Base-by-base conservation (phyloP, 306 rosid genomes). In the Alnus glutinosa region DNA sequence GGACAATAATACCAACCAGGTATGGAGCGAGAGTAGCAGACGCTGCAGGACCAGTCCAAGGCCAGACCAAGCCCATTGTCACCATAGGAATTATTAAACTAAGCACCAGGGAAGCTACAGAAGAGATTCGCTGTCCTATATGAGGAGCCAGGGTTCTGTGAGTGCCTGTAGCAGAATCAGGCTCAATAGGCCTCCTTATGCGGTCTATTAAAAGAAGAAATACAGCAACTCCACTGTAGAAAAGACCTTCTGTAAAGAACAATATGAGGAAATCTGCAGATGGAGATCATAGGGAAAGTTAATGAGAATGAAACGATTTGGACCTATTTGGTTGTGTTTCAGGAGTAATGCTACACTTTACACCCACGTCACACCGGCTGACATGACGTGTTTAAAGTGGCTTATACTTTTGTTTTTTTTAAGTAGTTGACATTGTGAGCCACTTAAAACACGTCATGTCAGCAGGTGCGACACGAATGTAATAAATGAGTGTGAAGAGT, bases 21-120 rank as follows among this genome's bases (percentile, higher is more conserved):
- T 90, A 90, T 8, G 99, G 99, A 74, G 99, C 98, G 28, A 95
- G 99, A 74, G 99, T 95, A 73, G 99, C 99, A 57, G 99, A 95
- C 37, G 99, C 99, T 0, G 99, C 99, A 42, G 99, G 99, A 75
- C 99, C 99, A 0, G 98, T 95, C 99, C 99, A 93, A 2, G 99
- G 98, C 99, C 99, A 95, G 79, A 95, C 99, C 58, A 90, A 89
- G 77, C 99, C 99, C 99, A 95, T 95, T 50, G 99, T 95, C 63
- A 95, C 98, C 98, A 95, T 88, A 16, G 99, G 99, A 84, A 95
- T 90, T 75, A 91, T 91, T 77, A 95, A 93, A 81, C 97, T 95
- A 77, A 95, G 98, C 74, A 87, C 98, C 78, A 95, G 75, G 70
- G 92, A 82, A 71, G 94, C 87, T 59, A 93, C 98, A 75, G 94